phyloP scores from a whole-genome alignment of 1,284 basidiomycete species.

The Ceratorhiza oryzae-sativae region DNA sequence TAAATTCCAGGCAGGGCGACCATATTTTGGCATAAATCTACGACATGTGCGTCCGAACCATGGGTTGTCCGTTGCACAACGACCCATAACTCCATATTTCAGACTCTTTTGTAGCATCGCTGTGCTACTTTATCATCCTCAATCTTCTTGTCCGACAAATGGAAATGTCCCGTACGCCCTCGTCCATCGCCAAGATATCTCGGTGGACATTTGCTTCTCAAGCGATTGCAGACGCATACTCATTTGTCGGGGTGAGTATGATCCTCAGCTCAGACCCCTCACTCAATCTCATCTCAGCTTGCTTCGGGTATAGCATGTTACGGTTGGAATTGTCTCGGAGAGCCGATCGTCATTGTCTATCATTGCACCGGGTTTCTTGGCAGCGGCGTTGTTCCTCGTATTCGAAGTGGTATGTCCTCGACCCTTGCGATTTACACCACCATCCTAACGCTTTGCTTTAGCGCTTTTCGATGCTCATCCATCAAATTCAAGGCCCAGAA shows the following conservation, averaged over 20 bases:
- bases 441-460: slow-evolving; percentile 48
- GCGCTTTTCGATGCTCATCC: slow-evolving; percentile 83
- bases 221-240: slow-evolving; percentile 77
- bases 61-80: slow-evolving; percentile 26
- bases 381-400: slow-evolving; percentile 67
- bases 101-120: slow-evolving; percentile 76
- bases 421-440: neutral
- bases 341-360: slow-evolving; percentile 79
- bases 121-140: slow-evolving; percentile 73
- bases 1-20: slow-evolving; percentile 57
- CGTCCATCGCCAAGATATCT: slow-evolving; percentile 77
- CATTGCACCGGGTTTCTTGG: slow-evolving; percentile 81
- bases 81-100: neutral
- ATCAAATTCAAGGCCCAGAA: slow-evolving; percentile 84
- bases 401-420: slow-evolving; percentile 69
- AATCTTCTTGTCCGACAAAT: slow-evolving; percentile 75
- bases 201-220: slow-evolving; percentile 82
- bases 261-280: neutral
- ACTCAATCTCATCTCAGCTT: neutral
- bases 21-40: slow-evolving; percentile 78
- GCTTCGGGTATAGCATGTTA: slow-evolving; percentile 63
- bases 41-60: slow-evolving; percentile 65
- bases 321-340: slow-evolving; percentile 81
- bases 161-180: slow-evolving; percentile 76
- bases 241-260: slow-evolving; percentile 69